These are phyloP conservation scores for Spencermartinsiella europaea DNA, from an alignment of 805 yeast genomes.

Conservation along the genomic window DNA sequence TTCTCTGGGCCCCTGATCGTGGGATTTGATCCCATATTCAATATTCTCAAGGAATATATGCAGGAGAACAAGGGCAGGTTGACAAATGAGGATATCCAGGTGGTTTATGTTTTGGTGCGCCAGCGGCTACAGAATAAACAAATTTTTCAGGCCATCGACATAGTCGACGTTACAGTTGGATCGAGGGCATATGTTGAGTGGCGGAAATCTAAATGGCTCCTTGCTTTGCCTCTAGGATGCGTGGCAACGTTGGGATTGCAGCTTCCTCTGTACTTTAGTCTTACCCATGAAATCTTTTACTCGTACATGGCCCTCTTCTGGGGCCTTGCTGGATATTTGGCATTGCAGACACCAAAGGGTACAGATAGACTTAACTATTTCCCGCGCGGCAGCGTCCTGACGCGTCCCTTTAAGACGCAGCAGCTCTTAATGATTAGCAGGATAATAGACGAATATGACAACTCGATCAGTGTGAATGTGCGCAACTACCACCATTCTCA, in stretches of 20 bases:
- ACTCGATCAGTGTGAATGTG: constrained; percentile 10
- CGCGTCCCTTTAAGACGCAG: not conserved
- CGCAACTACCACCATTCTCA: constrained; percentile 7
- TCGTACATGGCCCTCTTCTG: not conserved
- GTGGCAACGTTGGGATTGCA: not conserved
- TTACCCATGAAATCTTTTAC: not conserved
- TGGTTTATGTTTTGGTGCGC: not conserved
- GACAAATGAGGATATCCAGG: not conserved
- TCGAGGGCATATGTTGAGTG: not conserved
- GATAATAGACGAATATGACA: constrained; percentile 23
- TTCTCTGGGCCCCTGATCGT: not conserved
- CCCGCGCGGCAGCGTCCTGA: not conserved
- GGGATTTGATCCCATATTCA: not conserved
- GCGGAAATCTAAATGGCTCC: not conserved
- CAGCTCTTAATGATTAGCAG: constrained; percentile 20
- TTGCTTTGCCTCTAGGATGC: not conserved
- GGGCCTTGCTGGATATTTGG: not conserved
- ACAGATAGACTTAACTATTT: not conserved
- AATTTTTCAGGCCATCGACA: not conserved
- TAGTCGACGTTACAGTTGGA: not conserved
- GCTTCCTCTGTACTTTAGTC: not conserved
- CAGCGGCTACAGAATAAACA: not conserved
- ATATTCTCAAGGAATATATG: not conserved
- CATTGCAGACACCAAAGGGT: not conserved
- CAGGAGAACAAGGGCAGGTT: not conserved